Evolutionary conservation across 257 asterid species (phyloP).

Genomic region (Lycium ferocissimum): DNA sequence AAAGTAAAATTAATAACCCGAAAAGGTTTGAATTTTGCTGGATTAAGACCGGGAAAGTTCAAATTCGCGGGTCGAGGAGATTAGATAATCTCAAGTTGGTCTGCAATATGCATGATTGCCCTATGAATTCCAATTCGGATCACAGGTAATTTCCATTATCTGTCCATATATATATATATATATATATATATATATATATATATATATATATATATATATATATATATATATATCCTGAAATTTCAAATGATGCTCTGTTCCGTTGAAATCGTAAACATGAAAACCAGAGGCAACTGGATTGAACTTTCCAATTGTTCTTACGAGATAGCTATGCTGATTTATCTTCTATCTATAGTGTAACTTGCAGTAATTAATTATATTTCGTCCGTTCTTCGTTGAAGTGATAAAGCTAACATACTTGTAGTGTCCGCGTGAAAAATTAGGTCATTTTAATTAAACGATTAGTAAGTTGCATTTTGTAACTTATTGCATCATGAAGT

Average conservation of each 20-base stretch:
- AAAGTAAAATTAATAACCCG: not conserved
- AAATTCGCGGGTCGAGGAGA: not conserved
- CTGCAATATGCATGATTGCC: not conserved
- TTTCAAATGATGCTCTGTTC: not conserved
- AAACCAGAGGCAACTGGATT: too few species aligned
- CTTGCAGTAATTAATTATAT: not conserved
- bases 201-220: too few species aligned
- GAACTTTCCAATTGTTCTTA: not conserved
- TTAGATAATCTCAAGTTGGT: not conserved
- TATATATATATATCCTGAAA: not conserved
- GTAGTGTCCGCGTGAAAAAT: not conserved
- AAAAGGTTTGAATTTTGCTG: constrained; percentile 2
- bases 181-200: not conserved
- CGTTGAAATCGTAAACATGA: not conserved
- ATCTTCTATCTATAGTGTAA: not conserved
- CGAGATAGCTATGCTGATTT: not conserved
- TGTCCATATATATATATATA: not conserved
- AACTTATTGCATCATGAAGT: not conserved
- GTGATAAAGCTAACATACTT: not conserved
- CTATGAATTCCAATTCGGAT: not conserved
- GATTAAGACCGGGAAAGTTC: constrained; percentile 1
- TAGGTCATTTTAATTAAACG: not conserved
- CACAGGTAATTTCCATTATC: constrained; percentile 6
- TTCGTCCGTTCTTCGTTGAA: not conserved
- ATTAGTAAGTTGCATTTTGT: not conserved